Evolutionary conservation across 768 basidiomycete genomes (phyloP), one percentile per base, ranked within the genome.

Genomic region (Mycena alexandri): DNA sequence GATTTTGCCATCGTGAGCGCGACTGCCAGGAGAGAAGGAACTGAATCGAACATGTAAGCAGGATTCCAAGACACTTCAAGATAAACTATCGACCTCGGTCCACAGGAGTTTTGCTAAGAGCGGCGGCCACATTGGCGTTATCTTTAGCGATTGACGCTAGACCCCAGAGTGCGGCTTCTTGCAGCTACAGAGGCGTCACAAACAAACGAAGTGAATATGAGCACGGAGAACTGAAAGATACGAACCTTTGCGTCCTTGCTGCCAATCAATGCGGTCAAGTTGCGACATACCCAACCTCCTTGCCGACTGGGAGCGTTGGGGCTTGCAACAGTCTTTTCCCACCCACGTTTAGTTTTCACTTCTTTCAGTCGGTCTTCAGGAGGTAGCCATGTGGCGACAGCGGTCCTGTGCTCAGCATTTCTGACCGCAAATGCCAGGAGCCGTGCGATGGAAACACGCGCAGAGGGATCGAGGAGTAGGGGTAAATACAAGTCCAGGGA

Each of bases 401-500:
- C 78, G 1, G 75, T 73, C 22, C 91, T 83, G 70, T 92, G 86
- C 3, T 74, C 72, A 0, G 81, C 79, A 1, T 78, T 81, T 8
- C 90, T 85, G 9, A 92, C 76, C 0, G 85, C 78, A 12, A 82
- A 79, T 0, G 82, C 86, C 3, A 93, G 76, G 36, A 93, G 83
- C 68, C 90, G 89, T 0, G 89, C 88, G 10, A 91, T 84, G 12
- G 84, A 84, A 4, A 81, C 83, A 7, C 80, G 80, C 9, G 81
- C 58, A 5, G 83, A 79, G 2, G 77, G 52, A 71, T 85, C 83
- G 6, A 79, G 76, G 24, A 93, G 84, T 6, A 92, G 81, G 2
- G 93, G 93, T 0, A 94, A 83, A 71, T 85, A 90, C 0, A 88
- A 79, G 55, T 94, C 92, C 2, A 94, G 76, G 11, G 85, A 86